Evolutionary conservation across 768 basidiomycete genomes (phyloP).

Genomic region (Auricularia cornea): DNA sequence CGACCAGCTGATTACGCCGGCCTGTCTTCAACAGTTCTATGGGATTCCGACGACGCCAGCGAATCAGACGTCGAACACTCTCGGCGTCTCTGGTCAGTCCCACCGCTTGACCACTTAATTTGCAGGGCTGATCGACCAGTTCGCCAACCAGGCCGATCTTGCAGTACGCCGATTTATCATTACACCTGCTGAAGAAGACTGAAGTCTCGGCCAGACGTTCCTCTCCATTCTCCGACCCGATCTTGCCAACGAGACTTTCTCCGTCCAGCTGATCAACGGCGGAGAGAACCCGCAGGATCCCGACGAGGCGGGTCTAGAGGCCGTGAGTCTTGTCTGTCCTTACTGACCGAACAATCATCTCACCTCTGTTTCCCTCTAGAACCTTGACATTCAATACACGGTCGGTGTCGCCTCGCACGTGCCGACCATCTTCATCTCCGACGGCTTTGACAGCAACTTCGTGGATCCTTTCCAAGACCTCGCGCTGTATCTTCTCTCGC

Average conservation of each 20-base stretch:
- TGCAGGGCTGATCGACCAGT: conserved; percentile 15
- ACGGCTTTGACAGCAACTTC: conserved; percentile 37
- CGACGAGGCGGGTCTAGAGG: conserved; percentile 8
- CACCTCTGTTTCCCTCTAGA: too few species aligned
- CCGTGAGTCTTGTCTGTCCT: too few species aligned
- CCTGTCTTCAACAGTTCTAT: conserved; percentile 30
- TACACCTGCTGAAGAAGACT: too few species aligned
- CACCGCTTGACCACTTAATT: conserved; percentile 17
- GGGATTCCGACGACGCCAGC: conserved; percentile 26
- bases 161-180: background rate
- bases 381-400: conserved; percentile 30
- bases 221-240: conserved; percentile 4
- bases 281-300: conserved; percentile 5
- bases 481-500: conserved; percentile 22
- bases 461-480: conserved; percentile 35
- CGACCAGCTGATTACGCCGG: conserved; percentile 21
- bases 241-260: conserved; percentile 9
- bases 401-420: conserved; percentile 42
- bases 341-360: too few species aligned
- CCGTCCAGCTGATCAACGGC: conserved; percentile 5
- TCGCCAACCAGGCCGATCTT: conserved; percentile 3
- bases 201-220: background rate
- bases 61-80: conserved; percentile 19
- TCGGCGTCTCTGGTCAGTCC: conserved; percentile 18
- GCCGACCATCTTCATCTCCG: conserved; percentile 51